Conservation (phyloP, 805 yeast species). For the Myxozyma geophila region DNA sequence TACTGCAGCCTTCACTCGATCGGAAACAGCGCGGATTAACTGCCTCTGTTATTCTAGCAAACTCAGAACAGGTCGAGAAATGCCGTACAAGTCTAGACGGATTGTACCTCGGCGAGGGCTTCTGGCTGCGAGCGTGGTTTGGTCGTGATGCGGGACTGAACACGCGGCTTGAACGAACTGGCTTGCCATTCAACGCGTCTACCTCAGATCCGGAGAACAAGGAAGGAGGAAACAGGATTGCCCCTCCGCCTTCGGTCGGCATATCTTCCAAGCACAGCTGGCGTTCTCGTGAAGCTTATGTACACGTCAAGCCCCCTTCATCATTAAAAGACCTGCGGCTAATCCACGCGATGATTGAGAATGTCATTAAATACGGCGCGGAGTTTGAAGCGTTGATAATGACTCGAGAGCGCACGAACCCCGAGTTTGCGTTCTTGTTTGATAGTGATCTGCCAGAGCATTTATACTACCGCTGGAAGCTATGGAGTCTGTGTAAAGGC, state of each 20-base stretch:
- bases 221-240: constrained; percentile 7
- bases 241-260: constrained; percentile 22
- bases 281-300: not conserved
- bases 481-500: constrained; percentile 32
- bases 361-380: constrained; percentile 39
- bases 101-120: constrained; percentile 33
- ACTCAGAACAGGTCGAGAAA: constrained; percentile 18
- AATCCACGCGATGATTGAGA: constrained; percentile 39
- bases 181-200: constrained; percentile 28
- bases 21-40: constrained; percentile 20
- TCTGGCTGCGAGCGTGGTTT: constrained; percentile 21
- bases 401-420: constrained; percentile 38
- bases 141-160: constrained; percentile 21
- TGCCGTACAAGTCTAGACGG: constrained; percentile 22
- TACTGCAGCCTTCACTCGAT: constrained; percentile 15
- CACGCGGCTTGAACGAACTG: constrained; percentile 18
- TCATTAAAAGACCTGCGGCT: constrained; percentile 27
- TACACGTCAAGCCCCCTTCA: constrained; percentile 30
- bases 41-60: constrained; percentile 21
- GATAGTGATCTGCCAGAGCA: constrained; percentile 33
- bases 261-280: not conserved
- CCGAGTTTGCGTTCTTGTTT: constrained; percentile 40
- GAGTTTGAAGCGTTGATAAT: constrained; percentile 40
- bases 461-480: constrained; percentile 40
- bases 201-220: not conserved